Evolutionary conservation across 129 eudicot species (phyloP), one percentile per base, ranked within the genome.

Genomic region (Glebionis coronaria): DNA sequence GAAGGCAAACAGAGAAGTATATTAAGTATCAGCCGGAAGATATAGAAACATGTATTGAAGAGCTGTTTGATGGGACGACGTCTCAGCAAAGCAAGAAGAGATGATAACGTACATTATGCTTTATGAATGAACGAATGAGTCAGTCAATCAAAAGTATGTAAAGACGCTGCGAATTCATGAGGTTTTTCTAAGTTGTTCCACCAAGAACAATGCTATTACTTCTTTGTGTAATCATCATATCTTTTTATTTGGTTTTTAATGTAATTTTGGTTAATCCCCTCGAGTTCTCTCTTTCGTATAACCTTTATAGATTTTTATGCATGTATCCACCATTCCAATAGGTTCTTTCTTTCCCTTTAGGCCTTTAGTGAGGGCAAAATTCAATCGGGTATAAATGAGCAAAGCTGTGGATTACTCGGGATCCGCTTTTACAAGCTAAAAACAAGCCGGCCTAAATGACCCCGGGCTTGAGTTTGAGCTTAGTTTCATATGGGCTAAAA

Each of bases 1-100:
- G 95, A 40, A 84, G 95, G 74, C 97, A 90, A 35, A 80, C 90
- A 28, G 97, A 90, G 74, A 90, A 90, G 77, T 90, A 90, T 58
- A 78, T 90, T 4, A 90, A 90, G 87, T 84, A 76, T 82, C 97
- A 90, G 55, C 81, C 95, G 31, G 97, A 90, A 49, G 97, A 90
- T 66, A 81, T 90, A 19, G 95, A 90, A 46, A 78, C 92, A 1
- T 49, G 73, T 56, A 84, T 90, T 4, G 95, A 90, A 10, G 95
- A 82, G 68, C 76, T 90, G 55, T 90, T 90, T 65, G 95, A 85
- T 59, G 97, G 97, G 51, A 87, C 35, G 59, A 44, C 86, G 0
- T 25, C 69, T 9, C 71, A 60, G 15, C 55, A 42, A 68, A 25
- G 57, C 44, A 73, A 82, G 82, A 73, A 71, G 81, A 63, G 75